Evolutionary conservation across 805 yeast species (phyloP).

Genomic region (Saitoella complicata): DNA sequence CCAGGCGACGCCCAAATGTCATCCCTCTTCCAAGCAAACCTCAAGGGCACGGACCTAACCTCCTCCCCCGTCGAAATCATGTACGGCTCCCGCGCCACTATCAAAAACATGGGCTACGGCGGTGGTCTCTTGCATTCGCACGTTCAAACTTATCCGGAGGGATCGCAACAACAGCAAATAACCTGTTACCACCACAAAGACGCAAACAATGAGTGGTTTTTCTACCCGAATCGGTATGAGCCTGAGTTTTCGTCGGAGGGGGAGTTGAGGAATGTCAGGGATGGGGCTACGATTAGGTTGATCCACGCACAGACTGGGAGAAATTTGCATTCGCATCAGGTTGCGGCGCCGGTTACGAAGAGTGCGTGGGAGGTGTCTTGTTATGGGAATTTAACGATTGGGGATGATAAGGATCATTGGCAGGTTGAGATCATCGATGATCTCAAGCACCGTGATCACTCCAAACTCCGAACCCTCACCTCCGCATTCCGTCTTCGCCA

Average conservation of each 20-base stretch:
- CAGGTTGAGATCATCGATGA: slow-evolving; percentile 57
- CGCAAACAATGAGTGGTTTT: slow-evolving; percentile 64
- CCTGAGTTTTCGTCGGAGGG: slow-evolving; percentile 15
- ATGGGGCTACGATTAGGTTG: slow-evolving; percentile 56
- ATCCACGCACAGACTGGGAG: slow-evolving; percentile 55
- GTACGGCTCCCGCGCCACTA: slow-evolving; percentile 43
- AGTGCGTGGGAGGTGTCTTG: slow-evolving; percentile 71
- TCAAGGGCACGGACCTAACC: slow-evolving; percentile 48
- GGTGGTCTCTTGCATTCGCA: slow-evolving; percentile 81
- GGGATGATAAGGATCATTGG: slow-evolving; percentile 86
- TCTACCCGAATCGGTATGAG: slow-evolving; percentile 23
- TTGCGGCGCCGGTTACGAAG: slow-evolving; percentile 58
- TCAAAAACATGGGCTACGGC: slow-evolving; percentile 54
- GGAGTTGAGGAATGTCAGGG: slow-evolving; percentile 26
- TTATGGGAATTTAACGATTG: slow-evolving; percentile 54
- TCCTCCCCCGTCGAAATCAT: slow-evolving; percentile 54
- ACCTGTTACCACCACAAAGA: slow-evolving; percentile 88
- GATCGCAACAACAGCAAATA: slow-evolving; percentile 85
- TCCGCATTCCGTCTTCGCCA: slow-evolving; percentile 65
- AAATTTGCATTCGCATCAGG: slow-evolving; percentile 67
- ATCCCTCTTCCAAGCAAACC: slow-evolving; percentile 75
- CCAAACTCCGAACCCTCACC: slow-evolving; percentile 59
- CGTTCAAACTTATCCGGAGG: slow-evolving; percentile 69
- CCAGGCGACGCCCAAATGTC: slow-evolving; percentile 88
- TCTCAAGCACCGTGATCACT: slow-evolving; percentile 32